Percentiles rank a stretch among this genome's conserved stretches.
phyloP scores from a whole-genome alignment of 1,139 yeast genomes.

The Taphrina confusa region DNA sequence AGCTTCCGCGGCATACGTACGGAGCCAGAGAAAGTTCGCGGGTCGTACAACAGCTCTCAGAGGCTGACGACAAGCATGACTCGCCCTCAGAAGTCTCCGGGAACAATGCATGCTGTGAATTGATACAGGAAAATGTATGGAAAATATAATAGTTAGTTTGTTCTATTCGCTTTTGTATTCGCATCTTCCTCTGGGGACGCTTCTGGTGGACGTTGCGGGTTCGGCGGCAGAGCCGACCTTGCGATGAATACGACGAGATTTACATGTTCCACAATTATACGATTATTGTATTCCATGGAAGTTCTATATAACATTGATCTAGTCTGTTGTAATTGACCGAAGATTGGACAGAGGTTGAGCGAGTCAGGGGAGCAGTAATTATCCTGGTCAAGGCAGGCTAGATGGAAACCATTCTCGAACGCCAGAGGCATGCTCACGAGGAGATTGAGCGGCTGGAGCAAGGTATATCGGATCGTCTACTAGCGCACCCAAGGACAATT shows the following conservation, averaged over 20 bases:
- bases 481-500: conserved; percentile 39
- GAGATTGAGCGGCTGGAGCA: conserved; percentile 55
- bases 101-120: conserved; percentile 5
- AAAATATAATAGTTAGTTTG: too few species aligned
- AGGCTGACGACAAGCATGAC: not conserved
- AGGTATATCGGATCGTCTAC: conserved; percentile 56
- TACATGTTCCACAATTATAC: too few species aligned
- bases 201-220: not conserved
- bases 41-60: not conserved
- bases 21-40: not conserved
- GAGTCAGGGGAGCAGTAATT: too few species aligned
- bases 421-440: conserved; percentile 42
- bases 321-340: too few species aligned
- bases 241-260: conserved; percentile 1
- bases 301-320: too few species aligned
- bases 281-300: too few species aligned
- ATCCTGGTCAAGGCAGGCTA: not conserved
- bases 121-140: too few species aligned
- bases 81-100: conserved; percentile 5
- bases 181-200: not conserved
- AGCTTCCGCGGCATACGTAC: conserved; percentile 10
- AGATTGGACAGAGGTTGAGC: too few species aligned
- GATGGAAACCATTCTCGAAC: conserved; percentile 40
- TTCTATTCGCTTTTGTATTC: too few species aligned
- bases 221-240: not conserved